Evolutionary conservation across 1,284 basidiomycete species (phyloP), one percentile per base, ranked within the genome.

Genomic region (Kalmanozyma brasiliensis): DNA sequence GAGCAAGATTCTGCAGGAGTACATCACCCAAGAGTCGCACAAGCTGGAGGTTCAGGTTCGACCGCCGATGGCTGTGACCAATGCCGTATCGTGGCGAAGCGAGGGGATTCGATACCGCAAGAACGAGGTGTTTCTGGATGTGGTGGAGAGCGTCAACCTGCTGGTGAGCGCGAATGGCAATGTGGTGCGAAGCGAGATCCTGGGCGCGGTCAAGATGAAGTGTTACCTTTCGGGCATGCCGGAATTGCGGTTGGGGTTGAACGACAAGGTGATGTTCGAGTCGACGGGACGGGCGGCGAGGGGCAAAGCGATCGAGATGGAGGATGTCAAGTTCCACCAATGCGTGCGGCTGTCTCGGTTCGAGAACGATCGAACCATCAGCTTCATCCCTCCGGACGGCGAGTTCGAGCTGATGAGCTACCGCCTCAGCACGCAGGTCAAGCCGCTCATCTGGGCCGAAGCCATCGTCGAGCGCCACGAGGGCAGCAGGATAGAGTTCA

Each of bases 231-330:
- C 92, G 10, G 96, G 96, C 17, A 99, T 98, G 96, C 96, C 96
- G 11, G 96, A 99, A 82, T 86, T 98, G 49, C 87, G 96, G 46
- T 84, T 99, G 29, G 96, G 96, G 0, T 85, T 99, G 56, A 98
- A 99, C 84, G 96, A 99, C 85, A 98, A 98, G 84, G 94, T 98
- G 82, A 98, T 98, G 94, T 97, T 98, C 77, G 95, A 98, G 84
- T 92, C 87, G 75, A 98, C 94, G 3, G 95, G 96, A 11, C 87
- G 95, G 77, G 93, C 94, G 24, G 90, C 95, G 2, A 88, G 95
- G 19, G 96, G 96, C 7, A 98, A 98, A 84, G 90, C 94, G 4
- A 96, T 98, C 79, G 96, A 99, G 84, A 97, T 99, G 92, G 96
- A 99, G 83, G 96, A 98, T 81, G 93, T 98, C 84, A 98, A 97